A percentile compares a stretch with the other conserved stretches of the same genome.
These are phyloP conservation scores for Hirschfeldia incana DNA, from an alignment of 345 rosid genomes.

Conservation along the genomic window DNA sequence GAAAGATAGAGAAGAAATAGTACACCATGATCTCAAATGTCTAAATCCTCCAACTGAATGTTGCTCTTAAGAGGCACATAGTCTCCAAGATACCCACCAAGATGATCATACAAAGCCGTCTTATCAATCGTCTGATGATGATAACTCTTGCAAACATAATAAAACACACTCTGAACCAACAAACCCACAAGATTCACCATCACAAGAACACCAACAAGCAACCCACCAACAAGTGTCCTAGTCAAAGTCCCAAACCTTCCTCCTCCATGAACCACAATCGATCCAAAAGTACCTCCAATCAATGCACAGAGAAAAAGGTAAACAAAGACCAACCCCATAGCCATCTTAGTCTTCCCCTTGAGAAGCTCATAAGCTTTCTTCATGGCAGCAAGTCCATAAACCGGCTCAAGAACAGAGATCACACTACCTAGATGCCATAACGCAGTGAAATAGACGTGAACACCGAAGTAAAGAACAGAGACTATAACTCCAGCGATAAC, in stretches of 20 bases:
- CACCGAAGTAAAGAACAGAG: constrained; percentile 59
- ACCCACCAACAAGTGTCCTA: constrained; percentile 80
- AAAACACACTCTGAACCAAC: constrained; percentile 92
- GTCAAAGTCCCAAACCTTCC: constrained; percentile 52
- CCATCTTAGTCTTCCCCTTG: constrained; percentile 66
- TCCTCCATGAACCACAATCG: constrained; percentile 89
- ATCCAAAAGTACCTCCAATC: constrained; percentile 48
- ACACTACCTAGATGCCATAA: constrained; percentile 98
- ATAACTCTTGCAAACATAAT: constrained; percentile 90
- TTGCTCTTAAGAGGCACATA: constrained; percentile 93
- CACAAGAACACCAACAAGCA: constrained; percentile 83
- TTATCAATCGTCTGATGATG: constrained; percentile 92
- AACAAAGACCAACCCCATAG: constrained; percentile 62
- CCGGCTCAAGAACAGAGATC: constrained; percentile 85
- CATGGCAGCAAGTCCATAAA: constrained; percentile 87
- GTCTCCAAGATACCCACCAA: constrained; percentile 96
- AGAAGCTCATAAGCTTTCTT: constrained; percentile 83
- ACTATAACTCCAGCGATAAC: constrained; percentile 47
- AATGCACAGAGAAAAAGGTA: constrained; percentile 57
- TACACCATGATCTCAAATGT: constrained; percentile 24
- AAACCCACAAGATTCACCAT: constrained; percentile 87
- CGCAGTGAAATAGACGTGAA: constrained; percentile 92
- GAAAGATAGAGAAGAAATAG: constrained; percentile 11
- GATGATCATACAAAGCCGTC: constrained; percentile 80
- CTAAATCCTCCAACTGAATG: constrained; percentile 89